Conservation (phyloP, 2,329 filamentous ascomycete species). For the Pyrenochaeta sp. region DNA sequence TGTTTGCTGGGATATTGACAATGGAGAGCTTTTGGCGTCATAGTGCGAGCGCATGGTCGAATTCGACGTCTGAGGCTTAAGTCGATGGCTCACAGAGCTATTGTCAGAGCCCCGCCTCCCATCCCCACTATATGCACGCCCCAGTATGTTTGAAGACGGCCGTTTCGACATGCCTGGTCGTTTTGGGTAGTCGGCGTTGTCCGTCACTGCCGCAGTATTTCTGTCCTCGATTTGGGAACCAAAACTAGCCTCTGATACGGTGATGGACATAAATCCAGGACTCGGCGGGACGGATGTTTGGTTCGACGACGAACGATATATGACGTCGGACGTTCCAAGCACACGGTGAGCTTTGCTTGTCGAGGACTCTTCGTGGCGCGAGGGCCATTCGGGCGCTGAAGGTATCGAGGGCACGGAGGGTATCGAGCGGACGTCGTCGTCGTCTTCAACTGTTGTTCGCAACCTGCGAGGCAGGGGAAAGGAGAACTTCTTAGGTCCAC, state of each 20-base stretch:
- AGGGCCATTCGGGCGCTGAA: conserved; percentile 33
- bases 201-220: conserved; percentile 27
- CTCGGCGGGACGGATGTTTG: conserved; percentile 34
- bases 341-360: conserved; percentile 49
- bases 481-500: conserved; percentile 45
- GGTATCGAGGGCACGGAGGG: conserved; percentile 30
- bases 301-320: conserved; percentile 34
- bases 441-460: conserved; percentile 28
- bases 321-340: conserved; percentile 46
- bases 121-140: conserved; percentile 29
- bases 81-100: conserved; percentile 38
- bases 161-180: conserved; percentile 39
- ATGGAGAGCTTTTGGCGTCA: conserved; percentile 51
- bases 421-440: conserved; percentile 27
- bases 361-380: conserved; percentile 32
- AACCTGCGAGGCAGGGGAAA: conserved; percentile 48
- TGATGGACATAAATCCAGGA: conserved; percentile 43
- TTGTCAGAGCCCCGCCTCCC: conserved; percentile 37
- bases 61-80: conserved; percentile 46
- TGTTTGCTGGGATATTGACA: conserved; percentile 55
- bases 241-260: conserved; percentile 41
- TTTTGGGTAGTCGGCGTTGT: conserved; percentile 22
- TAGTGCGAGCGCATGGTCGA: conserved; percentile 55
- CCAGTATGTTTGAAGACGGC: conserved; percentile 47
- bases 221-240: conserved; percentile 36